Conservation (phyloP, 1,284 basidiomycete species). For the Dichomitus squalens region DNA sequence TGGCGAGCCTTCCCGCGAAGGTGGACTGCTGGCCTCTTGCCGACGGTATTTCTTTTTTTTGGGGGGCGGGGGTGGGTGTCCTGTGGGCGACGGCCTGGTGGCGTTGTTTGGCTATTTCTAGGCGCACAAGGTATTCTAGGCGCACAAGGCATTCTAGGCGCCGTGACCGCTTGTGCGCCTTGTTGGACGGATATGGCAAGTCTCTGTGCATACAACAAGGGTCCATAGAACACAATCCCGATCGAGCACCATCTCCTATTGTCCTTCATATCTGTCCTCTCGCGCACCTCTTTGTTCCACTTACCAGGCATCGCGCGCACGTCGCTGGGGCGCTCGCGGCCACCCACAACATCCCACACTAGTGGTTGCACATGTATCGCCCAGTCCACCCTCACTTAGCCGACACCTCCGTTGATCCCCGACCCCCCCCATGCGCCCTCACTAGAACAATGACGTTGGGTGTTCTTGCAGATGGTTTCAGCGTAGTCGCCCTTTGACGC, state of each 20-base stretch:
- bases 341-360: no score
- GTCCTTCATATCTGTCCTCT: constrained; percentile 1
- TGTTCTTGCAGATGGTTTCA: background rate
- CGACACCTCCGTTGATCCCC: constrained; percentile 8
- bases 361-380: no score
- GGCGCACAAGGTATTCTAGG: no score
- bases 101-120: background rate
- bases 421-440: background rate
- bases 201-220: constrained; percentile 12
- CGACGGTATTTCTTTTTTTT: constrained; percentile 8
- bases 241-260: constrained; percentile 18
- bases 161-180: background rate
- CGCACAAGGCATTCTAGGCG: background rate
- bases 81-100: background rate
- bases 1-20: constrained; percentile 19
- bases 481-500: background rate
- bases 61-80: background rate
- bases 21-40: constrained; percentile 1
- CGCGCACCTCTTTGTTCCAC: background rate
- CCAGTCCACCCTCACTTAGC: constrained; percentile 8
- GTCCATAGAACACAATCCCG: constrained; percentile 5
- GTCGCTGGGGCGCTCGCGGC: background rate
- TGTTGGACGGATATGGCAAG: constrained; percentile 17
- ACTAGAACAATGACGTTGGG: constrained; percentile 16
- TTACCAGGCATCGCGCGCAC: background rate